A percentile compares a stretch with the other conserved stretches of the same genome.
These are phyloP conservation scores for Echeveria elegans DNA, from an alignment of 164 flowering plant species.

Conservation along the genomic window DNA sequence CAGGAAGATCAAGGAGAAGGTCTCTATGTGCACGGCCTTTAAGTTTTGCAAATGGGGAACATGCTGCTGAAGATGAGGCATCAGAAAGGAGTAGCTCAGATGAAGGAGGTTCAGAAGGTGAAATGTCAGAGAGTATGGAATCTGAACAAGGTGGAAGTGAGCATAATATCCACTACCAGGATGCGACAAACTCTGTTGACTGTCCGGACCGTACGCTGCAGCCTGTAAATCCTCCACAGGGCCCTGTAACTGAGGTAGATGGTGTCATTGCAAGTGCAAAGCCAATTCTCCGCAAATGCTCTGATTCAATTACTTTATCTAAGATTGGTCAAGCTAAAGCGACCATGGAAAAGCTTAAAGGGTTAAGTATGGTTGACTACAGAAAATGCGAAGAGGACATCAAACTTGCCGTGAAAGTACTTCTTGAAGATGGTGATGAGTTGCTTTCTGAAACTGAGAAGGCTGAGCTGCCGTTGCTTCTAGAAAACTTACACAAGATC, in stretches of 20 bases:
- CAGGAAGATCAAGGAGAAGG: neutral
- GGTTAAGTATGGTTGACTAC: neutral
- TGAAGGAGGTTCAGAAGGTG: neutral
- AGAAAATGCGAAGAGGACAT: neutral
- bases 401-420: neutral
- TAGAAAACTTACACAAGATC: neutral
- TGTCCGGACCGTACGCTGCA: neutral
- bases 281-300: neutral
- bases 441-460: conserved; percentile 1
- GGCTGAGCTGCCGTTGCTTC: neutral
- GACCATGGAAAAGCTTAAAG: neutral
- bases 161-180: neutral
- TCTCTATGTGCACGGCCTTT: neutral
- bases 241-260: neutral
- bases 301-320: neutral
- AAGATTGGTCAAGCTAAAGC: neutral
- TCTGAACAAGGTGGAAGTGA: neutral
- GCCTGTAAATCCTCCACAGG: neutral
- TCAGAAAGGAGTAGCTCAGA: conserved; percentile 1
- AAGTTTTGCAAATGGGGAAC: neutral
- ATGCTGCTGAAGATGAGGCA: neutral
- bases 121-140: neutral
- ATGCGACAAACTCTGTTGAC: neutral
- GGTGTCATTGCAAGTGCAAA: neutral
- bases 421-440: neutral